Percentiles rank a stretch among this genome's conserved stretches.
These are phyloP conservation scores for Colletotrichum sp. DNA, from an alignment of 2,329 filamentous ascomycete genomes.

Conservation along the genomic window DNA sequence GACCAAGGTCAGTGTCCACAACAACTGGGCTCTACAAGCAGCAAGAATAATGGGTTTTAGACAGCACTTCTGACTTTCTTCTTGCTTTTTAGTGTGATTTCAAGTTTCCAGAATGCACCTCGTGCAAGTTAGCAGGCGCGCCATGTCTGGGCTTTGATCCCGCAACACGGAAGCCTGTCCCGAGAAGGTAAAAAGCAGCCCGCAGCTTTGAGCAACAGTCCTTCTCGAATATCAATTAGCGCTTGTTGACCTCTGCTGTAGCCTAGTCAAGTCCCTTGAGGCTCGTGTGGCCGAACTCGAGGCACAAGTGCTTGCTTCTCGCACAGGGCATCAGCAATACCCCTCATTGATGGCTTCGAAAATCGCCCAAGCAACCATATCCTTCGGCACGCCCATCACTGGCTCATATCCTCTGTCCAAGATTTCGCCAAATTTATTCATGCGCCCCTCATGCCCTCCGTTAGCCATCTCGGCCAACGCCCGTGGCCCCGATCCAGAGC, in stretches of 20 bases:
- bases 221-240: fast-evolving
- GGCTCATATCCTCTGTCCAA: neutral
- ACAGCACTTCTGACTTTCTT: neutral
- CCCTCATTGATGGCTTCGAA: too few species aligned
- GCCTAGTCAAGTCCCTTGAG: neutral
- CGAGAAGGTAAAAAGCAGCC: neutral
- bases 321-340: too few species aligned
- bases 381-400: neutral
- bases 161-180: neutral
- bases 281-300: neutral
- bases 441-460: neutral
- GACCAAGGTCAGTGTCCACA: neutral
- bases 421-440: neutral
- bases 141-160: neutral
- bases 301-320: too few species aligned
- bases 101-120: neutral
- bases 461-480: neutral
- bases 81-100: neutral
- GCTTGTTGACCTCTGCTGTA: neutral
- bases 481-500: neutral
- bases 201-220: neutral
- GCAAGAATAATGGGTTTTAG: neutral
- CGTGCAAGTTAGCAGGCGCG: neutral
- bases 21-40: neutral
- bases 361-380: neutral